These are phyloP conservation scores for Datura wrightii DNA, from an alignment of 257 asterid species.

Conservation along the genomic window DNA sequence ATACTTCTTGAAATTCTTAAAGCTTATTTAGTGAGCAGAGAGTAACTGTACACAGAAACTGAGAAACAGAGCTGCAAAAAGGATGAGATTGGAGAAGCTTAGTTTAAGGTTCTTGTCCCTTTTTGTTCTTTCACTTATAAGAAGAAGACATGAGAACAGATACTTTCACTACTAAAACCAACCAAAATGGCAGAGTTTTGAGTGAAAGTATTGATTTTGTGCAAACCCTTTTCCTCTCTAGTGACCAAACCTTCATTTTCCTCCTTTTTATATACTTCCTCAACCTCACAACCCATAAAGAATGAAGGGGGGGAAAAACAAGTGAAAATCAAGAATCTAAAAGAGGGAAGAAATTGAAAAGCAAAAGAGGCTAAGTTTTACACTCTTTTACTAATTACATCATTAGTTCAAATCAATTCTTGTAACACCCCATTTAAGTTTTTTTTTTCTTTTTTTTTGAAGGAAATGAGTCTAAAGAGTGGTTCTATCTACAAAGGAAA, in stretches of 20 bases:
- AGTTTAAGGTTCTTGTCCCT: neutral
- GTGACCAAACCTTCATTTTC: conserved; percentile 49
- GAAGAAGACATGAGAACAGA: conserved; percentile 46
- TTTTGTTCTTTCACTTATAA: conserved; percentile 36
- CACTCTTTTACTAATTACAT: conserved; percentile 41
- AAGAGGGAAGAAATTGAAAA: conserved; percentile 25
- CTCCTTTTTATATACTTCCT: conserved; percentile 48
- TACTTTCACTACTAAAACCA: conserved; percentile 52
- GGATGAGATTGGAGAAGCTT: conserved; percentile 6
- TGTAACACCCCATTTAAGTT: conserved; percentile 47
- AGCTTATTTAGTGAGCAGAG: neutral
- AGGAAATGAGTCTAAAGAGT: neutral
- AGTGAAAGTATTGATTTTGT: conserved; percentile 45
- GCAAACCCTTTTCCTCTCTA: conserved; percentile 54
- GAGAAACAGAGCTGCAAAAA: conserved; percentile 30
- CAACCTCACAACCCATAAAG: conserved; percentile 63
- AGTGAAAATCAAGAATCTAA: conserved; percentile 35
- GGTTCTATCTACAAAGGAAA: conserved; percentile 56
- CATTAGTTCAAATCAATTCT: conserved; percentile 31
- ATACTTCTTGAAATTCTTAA: conserved; percentile 21
- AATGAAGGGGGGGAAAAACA: neutral
- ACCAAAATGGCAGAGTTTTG: conserved; percentile 55
- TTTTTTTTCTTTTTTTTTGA: neutral
- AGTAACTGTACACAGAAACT: neutral
- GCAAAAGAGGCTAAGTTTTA: conserved; percentile 10